Evolutionary conservation across 768 basidiomycete species (phyloP).

Genomic region (Trametes coccinea): DNA sequence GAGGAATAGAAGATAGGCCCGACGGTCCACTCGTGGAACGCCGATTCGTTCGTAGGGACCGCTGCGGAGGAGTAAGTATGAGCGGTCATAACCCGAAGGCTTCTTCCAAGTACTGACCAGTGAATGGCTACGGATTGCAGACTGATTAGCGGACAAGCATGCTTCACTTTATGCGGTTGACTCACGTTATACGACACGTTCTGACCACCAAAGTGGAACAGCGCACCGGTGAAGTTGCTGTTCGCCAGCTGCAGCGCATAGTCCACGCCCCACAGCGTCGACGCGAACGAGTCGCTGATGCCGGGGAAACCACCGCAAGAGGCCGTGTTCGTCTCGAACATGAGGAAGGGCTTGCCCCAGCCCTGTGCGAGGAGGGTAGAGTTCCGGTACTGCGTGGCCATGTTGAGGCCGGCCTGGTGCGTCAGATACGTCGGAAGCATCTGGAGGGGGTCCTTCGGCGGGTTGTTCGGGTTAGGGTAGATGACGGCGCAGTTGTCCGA

Average conservation of each 20-base stretch:
- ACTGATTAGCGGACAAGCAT: conserved; percentile 1
- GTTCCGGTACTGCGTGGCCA: conserved; percentile 41
- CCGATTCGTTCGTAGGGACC: conserved; percentile 43
- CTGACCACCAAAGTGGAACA: conserved; percentile 51
- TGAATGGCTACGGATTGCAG: conserved; percentile 43
- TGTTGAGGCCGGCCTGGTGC: conserved; percentile 40
- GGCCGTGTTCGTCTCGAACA: conserved; percentile 57
- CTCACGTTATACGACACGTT: conserved; percentile 54
- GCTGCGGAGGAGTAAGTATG: conserved; percentile 24
- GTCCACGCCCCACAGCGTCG: conserved; percentile 53
- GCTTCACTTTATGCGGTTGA: background rate
- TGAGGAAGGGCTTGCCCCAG: conserved; percentile 42
- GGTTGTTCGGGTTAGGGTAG: conserved; percentile 27
- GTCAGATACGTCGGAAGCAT: conserved; percentile 46
- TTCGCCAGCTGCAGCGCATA: conserved; percentile 51
- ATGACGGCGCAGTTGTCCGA: conserved; percentile 36
- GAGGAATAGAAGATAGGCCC: conserved; percentile 50
- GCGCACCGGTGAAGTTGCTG: conserved; percentile 47
- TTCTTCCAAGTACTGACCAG: conserved; percentile 32
- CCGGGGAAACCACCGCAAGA: conserved; percentile 56
- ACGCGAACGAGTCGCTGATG: conserved; percentile 50
- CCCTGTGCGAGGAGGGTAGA: conserved; percentile 37
- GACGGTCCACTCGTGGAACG: conserved; percentile 43
- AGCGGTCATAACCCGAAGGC: background rate
- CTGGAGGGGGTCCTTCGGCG: conserved; percentile 36